These are phyloP conservation scores for Lepidium africanum DNA, from an alignment of 345 rosid species.

Conservation along the genomic window DNA sequence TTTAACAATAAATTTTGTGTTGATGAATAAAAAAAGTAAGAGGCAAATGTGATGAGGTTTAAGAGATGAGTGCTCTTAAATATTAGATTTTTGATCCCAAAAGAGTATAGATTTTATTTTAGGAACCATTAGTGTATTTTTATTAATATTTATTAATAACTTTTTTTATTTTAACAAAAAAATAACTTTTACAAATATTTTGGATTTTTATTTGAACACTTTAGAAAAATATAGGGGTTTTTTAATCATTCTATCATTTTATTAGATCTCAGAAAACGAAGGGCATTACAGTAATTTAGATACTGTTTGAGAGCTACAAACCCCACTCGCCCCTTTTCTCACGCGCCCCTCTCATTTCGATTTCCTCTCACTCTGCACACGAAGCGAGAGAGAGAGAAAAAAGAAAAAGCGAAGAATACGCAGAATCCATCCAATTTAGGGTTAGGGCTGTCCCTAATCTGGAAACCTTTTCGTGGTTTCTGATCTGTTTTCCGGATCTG, in stretches of 20 bases:
- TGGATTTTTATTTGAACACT: neutral
- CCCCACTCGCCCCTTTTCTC: conserved; percentile 20
- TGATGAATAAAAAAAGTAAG: too few species aligned
- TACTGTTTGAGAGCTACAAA: conserved; percentile 13
- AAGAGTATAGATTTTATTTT: too few species aligned
- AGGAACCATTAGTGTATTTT: too few species aligned
- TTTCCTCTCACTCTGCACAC: conserved; percentile 16
- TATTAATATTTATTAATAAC: too few species aligned
- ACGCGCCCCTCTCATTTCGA: conserved; percentile 32
- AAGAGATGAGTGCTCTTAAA: too few species aligned
- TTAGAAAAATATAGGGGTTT: neutral
- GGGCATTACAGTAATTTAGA: neutral
- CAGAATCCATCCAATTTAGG: conserved; percentile 36
- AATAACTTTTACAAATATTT: too few species aligned
- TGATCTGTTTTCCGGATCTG: conserved; percentile 16
- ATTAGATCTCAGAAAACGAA: neutral
- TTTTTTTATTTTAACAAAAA: too few species aligned
- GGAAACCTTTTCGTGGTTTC: conserved; percentile 16
- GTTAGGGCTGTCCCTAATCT: conserved; percentile 58
- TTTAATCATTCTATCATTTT: neutral
- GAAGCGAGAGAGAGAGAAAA: conserved; percentile 18
- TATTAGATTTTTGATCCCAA: too few species aligned
- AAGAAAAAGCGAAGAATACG: conserved; percentile 18
- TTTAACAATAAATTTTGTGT: too few species aligned
- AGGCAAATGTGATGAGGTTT: too few species aligned